A percentile compares a stretch with the other conserved stretches of the same genome.
Evolutionary conservation across 2,329 filamentous ascomycete genomes (phyloP).

Genomic region (Diplodia corticola): DNA sequence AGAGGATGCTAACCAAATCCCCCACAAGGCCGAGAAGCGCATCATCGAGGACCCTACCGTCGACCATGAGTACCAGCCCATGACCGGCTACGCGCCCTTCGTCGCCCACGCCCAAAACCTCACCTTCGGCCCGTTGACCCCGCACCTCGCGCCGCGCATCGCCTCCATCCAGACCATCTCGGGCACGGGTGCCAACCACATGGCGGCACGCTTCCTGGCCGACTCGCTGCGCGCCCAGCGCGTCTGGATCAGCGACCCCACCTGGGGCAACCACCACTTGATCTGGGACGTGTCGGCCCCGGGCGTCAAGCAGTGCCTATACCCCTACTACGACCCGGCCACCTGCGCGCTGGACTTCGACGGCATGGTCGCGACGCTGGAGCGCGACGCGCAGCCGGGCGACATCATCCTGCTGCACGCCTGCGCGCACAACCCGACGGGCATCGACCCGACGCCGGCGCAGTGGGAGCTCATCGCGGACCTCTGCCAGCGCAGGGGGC

Average conservation of each 20-base stretch:
- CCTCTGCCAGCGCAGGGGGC: conserved; percentile 31
- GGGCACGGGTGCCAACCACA: conserved; percentile 41
- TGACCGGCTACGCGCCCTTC: conserved; percentile 28
- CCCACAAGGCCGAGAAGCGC: conserved; percentile 22
- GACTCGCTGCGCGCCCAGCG: conserved; percentile 27
- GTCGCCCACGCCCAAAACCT: conserved; percentile 32
- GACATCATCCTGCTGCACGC: conserved; percentile 43
- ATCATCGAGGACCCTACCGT: conserved; percentile 17
- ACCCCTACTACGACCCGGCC: conserved; percentile 34
- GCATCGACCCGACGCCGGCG: conserved; percentile 37
- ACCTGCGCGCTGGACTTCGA: conserved; percentile 34
- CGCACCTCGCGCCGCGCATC: conserved; percentile 23
- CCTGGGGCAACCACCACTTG: conserved; percentile 37
- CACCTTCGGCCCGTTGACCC: conserved; percentile 28
- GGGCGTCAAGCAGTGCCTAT: conserved; percentile 27
- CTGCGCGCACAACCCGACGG: conserved; percentile 43
- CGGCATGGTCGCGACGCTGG: conserved; percentile 32
- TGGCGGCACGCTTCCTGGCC: conserved; percentile 33
- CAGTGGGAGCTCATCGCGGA: conserved; percentile 40
- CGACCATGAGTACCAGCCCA: conserved; percentile 32
- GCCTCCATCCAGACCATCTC: conserved; percentile 40
- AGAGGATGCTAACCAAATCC: background rate
- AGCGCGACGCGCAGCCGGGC: conserved; percentile 28
- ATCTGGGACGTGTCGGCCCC: conserved; percentile 32
- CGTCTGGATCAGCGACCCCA: conserved; percentile 38